Evolutionary conservation across 768 basidiomycete genomes (phyloP), one percentile per base, ranked within the genome.

Genomic region (Suillus discolor): DNA sequence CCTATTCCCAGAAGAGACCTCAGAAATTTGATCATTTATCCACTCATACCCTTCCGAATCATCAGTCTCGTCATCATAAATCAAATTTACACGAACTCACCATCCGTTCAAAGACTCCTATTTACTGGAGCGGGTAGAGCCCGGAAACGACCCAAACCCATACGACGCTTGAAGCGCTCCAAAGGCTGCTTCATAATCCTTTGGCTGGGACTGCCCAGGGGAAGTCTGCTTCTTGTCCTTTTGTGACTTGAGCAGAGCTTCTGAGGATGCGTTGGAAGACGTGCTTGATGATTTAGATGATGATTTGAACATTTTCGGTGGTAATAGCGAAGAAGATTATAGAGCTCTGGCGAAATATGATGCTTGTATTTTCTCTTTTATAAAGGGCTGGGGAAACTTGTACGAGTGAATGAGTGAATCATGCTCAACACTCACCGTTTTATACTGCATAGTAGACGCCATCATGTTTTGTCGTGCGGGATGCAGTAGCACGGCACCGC

Each of bases 171-270:
- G 57, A 23, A 64, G 59, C 7, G 63, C 38, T 5, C 38, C 63
- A 20, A 44, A 64, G 16, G 63, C 63, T 4, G 41, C 63, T 60
- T 64, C 63, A 42, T 44, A 64, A 45, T 64, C 28, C 28, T 64
- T 64, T 3, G 60, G 38, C 60, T 64, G 63, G 2, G 36, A 59
- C 23, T 41, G 59, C 28, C 25, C 41, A 31, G 41, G 3, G 18
- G 59, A 31, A 60, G 59, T 42, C 59, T 60, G 59, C 25, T 60
- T 60, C 41, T 42, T 42, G 41, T 60, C 28, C 11, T 20, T 12
- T 6, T 59, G n/a, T 39, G 38, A 59, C 38, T 59, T 60, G 25
- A 42, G 39, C 59, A 60, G 18, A 60, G 41, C 59, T 42, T 60
- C 59, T 13, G 41, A 60, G 18, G 59, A 60, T 28, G 59, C 1